phyloP scores from a whole-genome alignment of 1,284 basidiomycete genomes.

The Thecaphora frezii region DNA sequence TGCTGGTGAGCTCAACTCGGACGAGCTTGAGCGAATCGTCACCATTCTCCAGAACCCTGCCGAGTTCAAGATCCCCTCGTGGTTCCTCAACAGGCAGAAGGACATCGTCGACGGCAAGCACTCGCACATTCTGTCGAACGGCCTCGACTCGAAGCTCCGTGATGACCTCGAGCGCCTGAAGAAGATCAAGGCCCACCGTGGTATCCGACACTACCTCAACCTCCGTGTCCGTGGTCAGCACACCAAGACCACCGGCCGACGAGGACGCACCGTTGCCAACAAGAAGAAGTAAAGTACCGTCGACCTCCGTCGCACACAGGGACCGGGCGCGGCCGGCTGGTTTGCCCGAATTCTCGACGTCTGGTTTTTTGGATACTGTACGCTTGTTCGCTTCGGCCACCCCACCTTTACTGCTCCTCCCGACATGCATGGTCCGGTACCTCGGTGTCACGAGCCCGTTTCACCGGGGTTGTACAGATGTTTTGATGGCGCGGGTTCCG shows the following conservation, averaged over 20 bases:
- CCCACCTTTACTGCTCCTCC: too few species aligned
- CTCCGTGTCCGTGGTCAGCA: slow-evolving; percentile 89
- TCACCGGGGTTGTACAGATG: too few species aligned
- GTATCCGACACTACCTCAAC: slow-evolving; percentile 96
- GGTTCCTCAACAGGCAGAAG: slow-evolving; percentile 99
- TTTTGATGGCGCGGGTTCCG: too few species aligned
- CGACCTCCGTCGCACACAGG: too few species aligned
- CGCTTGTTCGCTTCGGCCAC: too few species aligned
- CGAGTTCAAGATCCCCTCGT: slow-evolving; percentile 98
- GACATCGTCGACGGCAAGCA: slow-evolving; percentile 98
- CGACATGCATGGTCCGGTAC: too few species aligned
- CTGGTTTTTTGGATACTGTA: too few species aligned
- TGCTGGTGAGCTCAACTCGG: slow-evolving; percentile 90
- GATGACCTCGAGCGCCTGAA: slow-evolving; percentile 98
- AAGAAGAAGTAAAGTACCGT: slow-evolving; percentile 59
- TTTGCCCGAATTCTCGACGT: too few species aligned
- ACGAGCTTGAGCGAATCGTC: slow-evolving; percentile 97
- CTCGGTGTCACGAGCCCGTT: too few species aligned
- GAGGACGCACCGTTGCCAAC: slow-evolving; percentile 59
- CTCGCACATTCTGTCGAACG: slow-evolving; percentile 93
- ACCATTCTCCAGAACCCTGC: slow-evolving; percentile 99
- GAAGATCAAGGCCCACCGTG: slow-evolving; percentile 99
- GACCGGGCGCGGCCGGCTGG: too few species aligned
- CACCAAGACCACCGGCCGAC: slow-evolving; percentile 93
- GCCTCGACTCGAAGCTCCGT: slow-evolving; percentile 96